These are phyloP conservation scores for Phytophthora palmivora DNA, from an alignment of 352 stramenopile genomes.

Conservation along the genomic window DNA sequence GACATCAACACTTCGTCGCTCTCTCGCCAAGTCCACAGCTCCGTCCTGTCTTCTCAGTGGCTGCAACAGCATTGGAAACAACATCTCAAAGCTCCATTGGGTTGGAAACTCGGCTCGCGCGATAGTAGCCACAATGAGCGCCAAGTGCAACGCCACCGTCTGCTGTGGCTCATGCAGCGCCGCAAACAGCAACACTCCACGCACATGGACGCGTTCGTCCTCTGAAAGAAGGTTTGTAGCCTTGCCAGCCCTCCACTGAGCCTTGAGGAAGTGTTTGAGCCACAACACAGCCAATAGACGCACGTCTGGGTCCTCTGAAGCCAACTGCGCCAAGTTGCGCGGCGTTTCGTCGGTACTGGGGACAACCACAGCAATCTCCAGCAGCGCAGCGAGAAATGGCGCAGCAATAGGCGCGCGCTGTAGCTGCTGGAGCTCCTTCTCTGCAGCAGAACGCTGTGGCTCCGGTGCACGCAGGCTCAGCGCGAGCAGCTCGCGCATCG, in stretches of 20 bases:
- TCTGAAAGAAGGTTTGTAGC: constrained; percentile 40
- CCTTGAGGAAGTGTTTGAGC: constrained; percentile 81
- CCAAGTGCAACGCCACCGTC: constrained; percentile 65
- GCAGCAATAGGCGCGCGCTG: constrained; percentile 41
- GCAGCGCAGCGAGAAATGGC: constrained; percentile 50
- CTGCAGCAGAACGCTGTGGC: constrained; percentile 52
- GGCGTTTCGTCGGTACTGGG: constrained; percentile 37
- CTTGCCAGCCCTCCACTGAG: constrained; percentile 52
- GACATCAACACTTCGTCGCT: constrained; percentile 61
- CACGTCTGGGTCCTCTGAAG: constrained; percentile 49
- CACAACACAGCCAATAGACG: constrained; percentile 76
- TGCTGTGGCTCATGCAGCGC: constrained; percentile 67
- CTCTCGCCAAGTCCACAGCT: constrained; percentile 19
- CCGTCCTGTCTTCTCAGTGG: constrained; percentile 38
- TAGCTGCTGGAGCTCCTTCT: constrained; percentile 64
- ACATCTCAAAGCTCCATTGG: constrained; percentile 66
- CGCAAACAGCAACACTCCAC: constrained; percentile 65
- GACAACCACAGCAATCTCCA: constrained; percentile 55
- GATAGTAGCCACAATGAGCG: constrained; percentile 70
- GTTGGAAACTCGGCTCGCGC: constrained; percentile 78
- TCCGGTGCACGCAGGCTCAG: constrained; percentile 50
- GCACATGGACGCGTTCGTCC: constrained; percentile 54
- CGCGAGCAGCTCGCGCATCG: constrained; percentile 63
- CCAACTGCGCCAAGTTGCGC: constrained; percentile 36
- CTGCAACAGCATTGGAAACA: constrained; percentile 74